Percentiles rank a stretch among this genome's conserved stretches.
Evolutionary conservation across 1,284 basidiomycete genomes (phyloP).

Genomic region (Hemileia vastatrix): DNA sequence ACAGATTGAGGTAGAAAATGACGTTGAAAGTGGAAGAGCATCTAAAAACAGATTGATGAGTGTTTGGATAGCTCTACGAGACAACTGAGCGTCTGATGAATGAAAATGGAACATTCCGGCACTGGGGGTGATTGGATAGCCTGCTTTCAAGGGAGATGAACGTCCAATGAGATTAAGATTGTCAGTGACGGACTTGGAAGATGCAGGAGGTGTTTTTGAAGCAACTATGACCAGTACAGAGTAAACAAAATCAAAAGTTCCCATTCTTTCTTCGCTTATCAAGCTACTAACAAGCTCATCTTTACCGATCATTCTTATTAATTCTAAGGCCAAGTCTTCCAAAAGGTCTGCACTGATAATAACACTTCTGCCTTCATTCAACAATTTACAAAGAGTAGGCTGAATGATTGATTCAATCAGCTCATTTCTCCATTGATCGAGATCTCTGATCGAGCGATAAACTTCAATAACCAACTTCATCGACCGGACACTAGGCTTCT

Average conservation of each 20-base stretch:
- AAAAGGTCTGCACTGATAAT: too few species aligned
- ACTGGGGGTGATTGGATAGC: constrained; percentile 56
- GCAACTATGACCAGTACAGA: background rate
- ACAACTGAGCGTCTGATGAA: constrained; percentile 39
- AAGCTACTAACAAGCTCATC: constrained; percentile 21
- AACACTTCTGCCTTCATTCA: too few species aligned
- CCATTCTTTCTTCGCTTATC: constrained; percentile 42
- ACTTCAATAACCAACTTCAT: constrained; percentile 46
- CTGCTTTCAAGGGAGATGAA: constrained; percentile 53
- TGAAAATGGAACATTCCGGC: constrained; percentile 62
- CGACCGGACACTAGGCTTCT: constrained; percentile 39
- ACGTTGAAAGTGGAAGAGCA: constrained; percentile 25
- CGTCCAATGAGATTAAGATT: too few species aligned
- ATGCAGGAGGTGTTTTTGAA: constrained; percentile 2
- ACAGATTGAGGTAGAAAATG: constrained; percentile 19
- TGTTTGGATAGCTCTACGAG: constrained; percentile 27
- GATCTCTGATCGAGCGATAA: constrained; percentile 46
- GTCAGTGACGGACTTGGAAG: background rate
- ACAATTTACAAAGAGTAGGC: too few species aligned
- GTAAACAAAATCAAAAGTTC: constrained; percentile 42
- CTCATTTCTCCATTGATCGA: constrained; percentile 42
- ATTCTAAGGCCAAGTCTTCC: constrained; percentile 8
- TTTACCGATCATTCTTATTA: constrained; percentile 17
- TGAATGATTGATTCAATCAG: constrained; percentile 12
- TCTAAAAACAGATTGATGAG: constrained; percentile 27